Evolutionary conservation across 225 moss, liverwort and hornwort species (phyloP), one percentile per base, ranked within the genome.

Genomic region (Takakia lepidozioides): DNA sequence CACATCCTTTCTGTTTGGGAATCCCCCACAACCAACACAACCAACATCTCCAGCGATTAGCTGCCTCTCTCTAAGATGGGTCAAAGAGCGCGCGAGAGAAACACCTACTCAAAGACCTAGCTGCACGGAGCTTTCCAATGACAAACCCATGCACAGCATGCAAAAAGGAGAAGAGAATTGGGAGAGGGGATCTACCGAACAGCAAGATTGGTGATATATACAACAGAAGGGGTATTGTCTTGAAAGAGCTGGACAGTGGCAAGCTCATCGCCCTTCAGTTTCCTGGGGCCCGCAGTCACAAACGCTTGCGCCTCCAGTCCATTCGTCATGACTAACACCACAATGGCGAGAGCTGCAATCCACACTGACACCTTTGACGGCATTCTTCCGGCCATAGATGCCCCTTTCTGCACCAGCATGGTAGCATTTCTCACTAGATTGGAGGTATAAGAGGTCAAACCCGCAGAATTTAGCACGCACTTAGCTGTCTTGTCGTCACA

Each of bases 181-280:
- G 24, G 29, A 19, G 22, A 8, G 27, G 37, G 47, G 19, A 47
- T 16, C 30, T 58, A 98, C 98, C 98, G 85, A 25, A 98, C 85
- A 17, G 98, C 98, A 38, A 98, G 85, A 71, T 98, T 98, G 49
- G 98, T 98, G 63, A 98, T 98, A 45, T 98, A 98, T 15, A 98
- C 98, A 25, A 98, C 98, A 25, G 98, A 98, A 8, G 98, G 98
- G 28, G 98, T 98, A 35, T 98, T 98, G 0, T 98, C 87, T 62
- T 80, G 82, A 51, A 98, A 98, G 20, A 98, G 58, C 59, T 88
- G 87, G 55, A 98, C 98, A 11, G 98, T 98, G n/a, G 85, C 85
- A 24, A 98, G 87, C 60, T 98, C 98, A 37, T 98, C 98, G 27
- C 85, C 82, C 68, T 85, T 85, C 76, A 98, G 38, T 57, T 76